Evolutionary conservation across 768 basidiomycete genomes (phyloP), one percentile per base, ranked within the genome.

Genomic region (Arthromyces matolae): DNA sequence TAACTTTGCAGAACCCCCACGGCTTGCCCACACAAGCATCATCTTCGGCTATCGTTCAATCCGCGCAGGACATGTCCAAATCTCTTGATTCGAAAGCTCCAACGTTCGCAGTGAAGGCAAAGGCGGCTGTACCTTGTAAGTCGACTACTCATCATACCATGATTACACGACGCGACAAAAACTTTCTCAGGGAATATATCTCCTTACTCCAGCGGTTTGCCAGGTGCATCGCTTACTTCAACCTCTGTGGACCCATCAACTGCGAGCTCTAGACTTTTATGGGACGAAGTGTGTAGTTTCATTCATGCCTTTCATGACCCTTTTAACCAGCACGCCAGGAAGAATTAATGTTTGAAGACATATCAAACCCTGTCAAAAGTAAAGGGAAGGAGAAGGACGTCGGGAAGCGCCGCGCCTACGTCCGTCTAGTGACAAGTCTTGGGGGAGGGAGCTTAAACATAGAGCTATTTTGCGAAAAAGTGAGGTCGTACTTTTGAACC

Each of bases 311-410:
- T 18, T 22, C 7, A n/a, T n/a, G 10, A 8, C 28, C 18, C 36
- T 9, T 51, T 12, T 16, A 8, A 33, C 14, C 18, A 29, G 9
- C n/a, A 13, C 45, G 8, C 24, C 53, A 88, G 81, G 96, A 99
- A 67, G 95, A 98, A 63, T 72, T 94, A 13, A 99, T 99, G 96
- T 99, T 94, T 56, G 95, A 97, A 65, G 89, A 89, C 27, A 84
- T 99, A 55, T 75, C 84, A 10, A 86, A 85, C 49, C 83, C 83
- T 12, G 73, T 73, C 2, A 91, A 89, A 65, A 84, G 88, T 1
- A 92, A 92, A 66, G 86, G 84, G 2, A 98, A 97, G 66, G 93
- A 94, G 61, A 95, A 94, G 61, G 91, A 95, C 53, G 75, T 93
- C 16, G 86, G 91, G 9, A 92, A 90, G 61, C 82, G 88, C 35